Conservation (phyloP, 2,329 filamentous ascomycete species). For the Aureobasidium sp. region DNA sequence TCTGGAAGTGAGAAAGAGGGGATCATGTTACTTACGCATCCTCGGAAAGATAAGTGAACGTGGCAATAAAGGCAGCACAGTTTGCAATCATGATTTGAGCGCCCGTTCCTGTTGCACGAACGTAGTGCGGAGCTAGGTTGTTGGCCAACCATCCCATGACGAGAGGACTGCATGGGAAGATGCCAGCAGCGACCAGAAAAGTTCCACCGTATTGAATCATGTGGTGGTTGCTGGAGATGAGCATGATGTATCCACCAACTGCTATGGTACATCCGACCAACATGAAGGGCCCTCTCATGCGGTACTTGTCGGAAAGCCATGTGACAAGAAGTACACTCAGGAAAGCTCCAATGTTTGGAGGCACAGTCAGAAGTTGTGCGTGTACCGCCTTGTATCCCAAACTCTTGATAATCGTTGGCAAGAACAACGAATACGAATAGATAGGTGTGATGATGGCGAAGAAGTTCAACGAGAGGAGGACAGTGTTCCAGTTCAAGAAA, state of each 20-base stretch:
- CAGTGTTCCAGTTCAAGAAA: constrained; percentile 20
- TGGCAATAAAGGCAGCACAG: constrained; percentile 31
- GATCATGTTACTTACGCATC: constrained; percentile 28
- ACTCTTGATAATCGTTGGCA: constrained; percentile 36
- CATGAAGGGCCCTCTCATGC: constrained; percentile 28
- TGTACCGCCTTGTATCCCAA: constrained; percentile 34
- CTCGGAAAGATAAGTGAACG: constrained; percentile 32
- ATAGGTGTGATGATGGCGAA: constrained; percentile 23
- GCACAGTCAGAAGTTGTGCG: constrained; percentile 30
- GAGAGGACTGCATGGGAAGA: constrained; percentile 26
- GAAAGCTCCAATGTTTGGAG: constrained; percentile 29
- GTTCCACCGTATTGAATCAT: constrained; percentile 30
- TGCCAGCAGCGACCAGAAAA: constrained; percentile 27
- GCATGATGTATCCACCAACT: constrained; percentile 30
- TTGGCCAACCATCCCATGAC: constrained; percentile 30
- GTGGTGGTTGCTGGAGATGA: constrained; percentile 24
- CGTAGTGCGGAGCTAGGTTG: constrained; percentile 31
- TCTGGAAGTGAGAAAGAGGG: background rate
- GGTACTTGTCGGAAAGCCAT: constrained; percentile 26
- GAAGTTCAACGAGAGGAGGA: constrained; percentile 18
- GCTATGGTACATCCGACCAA: constrained; percentile 24
- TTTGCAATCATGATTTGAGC: constrained; percentile 31
- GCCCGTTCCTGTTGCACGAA: constrained; percentile 29
- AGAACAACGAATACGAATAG: constrained; percentile 39
- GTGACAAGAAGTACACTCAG: constrained; percentile 27